Evolutionary conservation across 2,329 filamentous ascomycete species (phyloP), one percentile per base, ranked within the genome.

Genomic region (Aspergillus pseudoglaucus): DNA sequence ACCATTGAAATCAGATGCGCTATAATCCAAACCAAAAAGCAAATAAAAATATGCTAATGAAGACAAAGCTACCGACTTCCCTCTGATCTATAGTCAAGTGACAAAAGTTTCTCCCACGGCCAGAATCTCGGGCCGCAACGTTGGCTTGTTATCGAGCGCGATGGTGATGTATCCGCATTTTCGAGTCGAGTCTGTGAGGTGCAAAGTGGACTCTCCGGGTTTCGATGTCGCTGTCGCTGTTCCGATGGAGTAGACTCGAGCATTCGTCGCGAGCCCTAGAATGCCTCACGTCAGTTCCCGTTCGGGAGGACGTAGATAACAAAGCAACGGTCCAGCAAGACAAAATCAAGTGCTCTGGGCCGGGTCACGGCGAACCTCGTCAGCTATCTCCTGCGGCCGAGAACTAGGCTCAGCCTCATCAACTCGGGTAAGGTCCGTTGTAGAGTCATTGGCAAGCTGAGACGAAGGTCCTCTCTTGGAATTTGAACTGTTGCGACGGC

Each of bases 401-500:
- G 59, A 59, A 50, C 59, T 54, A 46, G 60, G 42, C 46, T 71
- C 68, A 27, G 60, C 62, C 43, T 71, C 67, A 14, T 62, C 60
- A 15, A 62, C 59, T 23, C 66, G 62, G 22, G 61, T 60, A 30
- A 65, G 62, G 48, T 72, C 68, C 10, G 61, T 58, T 9, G 58
- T 53, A 10, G 68, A 68, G 44, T 70, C 66, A 32, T 62, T 59
- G 37, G 59, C 56, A 22, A 58, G 62, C 23, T 64, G 54, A 3
- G 63, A 59, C 2, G 65, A 63, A 0, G 61, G 58, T 32, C 86
- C 85, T 64, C 89, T 90, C 69, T 87, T 90, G 49, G 88, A 94
- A 46, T 80, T 85, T 12, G 86, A 87, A 68, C 90, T 96, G 64
- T 88, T 95, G 39, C 91, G 85, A 45, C 91, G 83, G 68, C 87